Conservation (phyloP, 345 rosid genomes). For the Draba incana region DNA sequence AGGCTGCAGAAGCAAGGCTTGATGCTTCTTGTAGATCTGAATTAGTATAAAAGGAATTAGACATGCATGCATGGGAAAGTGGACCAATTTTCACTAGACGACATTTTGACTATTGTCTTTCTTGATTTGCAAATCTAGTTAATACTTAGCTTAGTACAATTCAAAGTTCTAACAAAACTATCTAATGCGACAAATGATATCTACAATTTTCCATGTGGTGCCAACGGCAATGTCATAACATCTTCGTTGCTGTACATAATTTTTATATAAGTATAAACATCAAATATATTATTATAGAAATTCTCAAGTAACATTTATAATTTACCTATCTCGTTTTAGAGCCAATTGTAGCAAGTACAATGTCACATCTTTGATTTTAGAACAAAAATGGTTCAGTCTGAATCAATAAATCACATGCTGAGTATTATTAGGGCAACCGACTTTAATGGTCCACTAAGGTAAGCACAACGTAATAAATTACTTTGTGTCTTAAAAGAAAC, state of each 20-base stretch:
- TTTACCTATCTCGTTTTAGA: background rate
- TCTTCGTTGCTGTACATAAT: background rate
- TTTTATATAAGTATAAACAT: background rate
- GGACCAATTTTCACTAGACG: slow-evolving; percentile 31
- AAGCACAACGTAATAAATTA: slow-evolving; percentile 5
- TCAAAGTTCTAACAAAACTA: slow-evolving; percentile 14
- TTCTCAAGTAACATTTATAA: background rate
- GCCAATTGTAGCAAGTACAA: background rate
- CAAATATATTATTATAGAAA: background rate
- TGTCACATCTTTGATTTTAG: background rate
- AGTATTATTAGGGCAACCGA: no score
- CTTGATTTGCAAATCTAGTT: slow-evolving; percentile 17
- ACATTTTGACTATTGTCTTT: slow-evolving; percentile 11
- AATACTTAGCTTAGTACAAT: background rate
- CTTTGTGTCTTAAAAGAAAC: slow-evolving; percentile 11
- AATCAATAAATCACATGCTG: background rate
- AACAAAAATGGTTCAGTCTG: no score
- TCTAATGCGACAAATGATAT: slow-evolving; percentile 5
- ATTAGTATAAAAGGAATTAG: background rate
- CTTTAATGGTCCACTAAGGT: slow-evolving; percentile 20
- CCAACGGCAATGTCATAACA: slow-evolving; percentile 6
- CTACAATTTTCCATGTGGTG: background rate
- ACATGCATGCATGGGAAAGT: slow-evolving; percentile 33
- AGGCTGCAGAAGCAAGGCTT: no score
- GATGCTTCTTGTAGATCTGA: slow-evolving; percentile 4